Conservation (phyloP, 2,329 filamentous ascomycete genomes). For the Esteya vermicola region DNA sequence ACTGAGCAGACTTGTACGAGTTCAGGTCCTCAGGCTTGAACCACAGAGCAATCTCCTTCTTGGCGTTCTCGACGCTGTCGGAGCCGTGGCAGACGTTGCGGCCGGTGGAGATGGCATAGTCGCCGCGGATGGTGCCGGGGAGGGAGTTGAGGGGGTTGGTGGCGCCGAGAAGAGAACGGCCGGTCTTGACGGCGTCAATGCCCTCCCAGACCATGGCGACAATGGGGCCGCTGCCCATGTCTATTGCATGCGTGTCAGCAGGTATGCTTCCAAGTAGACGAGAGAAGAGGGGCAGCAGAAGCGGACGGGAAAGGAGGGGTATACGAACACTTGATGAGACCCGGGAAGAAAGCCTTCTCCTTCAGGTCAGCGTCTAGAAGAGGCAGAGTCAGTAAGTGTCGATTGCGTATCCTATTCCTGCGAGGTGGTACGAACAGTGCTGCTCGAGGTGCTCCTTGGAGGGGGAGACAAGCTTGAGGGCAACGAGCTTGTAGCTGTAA, state of each 20-base stretch:
- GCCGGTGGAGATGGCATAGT: slow-evolving; percentile 76
- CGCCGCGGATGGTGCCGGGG: slow-evolving; percentile 95
- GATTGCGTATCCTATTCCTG: neutral
- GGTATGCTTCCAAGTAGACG: too few species aligned
- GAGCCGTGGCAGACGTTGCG: slow-evolving; percentile 99
- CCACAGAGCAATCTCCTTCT: slow-evolving; percentile 99
- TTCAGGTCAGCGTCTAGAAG: slow-evolving; percentile 64
- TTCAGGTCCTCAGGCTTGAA: slow-evolving; percentile 82
- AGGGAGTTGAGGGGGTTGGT: slow-evolving; percentile 94
- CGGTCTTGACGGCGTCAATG: slow-evolving; percentile 97
- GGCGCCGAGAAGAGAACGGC: slow-evolving; percentile 88
- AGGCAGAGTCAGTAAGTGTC: neutral
- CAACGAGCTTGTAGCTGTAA: slow-evolving; percentile 85
- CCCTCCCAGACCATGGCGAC: slow-evolving; percentile 99
- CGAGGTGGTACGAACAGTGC: slow-evolving; percentile 53
- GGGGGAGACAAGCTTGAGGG: slow-evolving; percentile 88
- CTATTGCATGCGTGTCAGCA: slow-evolving; percentile 28
- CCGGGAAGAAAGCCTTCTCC: slow-evolving; percentile 92
- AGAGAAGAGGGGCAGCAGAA: neutral
- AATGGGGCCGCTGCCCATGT: slow-evolving; percentile 96
- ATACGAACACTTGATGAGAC: slow-evolving; percentile 74
- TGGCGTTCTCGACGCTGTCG: slow-evolving; percentile 94
- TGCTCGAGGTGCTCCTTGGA: slow-evolving; percentile 92
- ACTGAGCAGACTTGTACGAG: slow-evolving; percentile 69
- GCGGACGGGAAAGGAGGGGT: neutral